phyloP scores from a whole-genome alignment of 768 basidiomycete species.

The Scleroderma citrinum region DNA sequence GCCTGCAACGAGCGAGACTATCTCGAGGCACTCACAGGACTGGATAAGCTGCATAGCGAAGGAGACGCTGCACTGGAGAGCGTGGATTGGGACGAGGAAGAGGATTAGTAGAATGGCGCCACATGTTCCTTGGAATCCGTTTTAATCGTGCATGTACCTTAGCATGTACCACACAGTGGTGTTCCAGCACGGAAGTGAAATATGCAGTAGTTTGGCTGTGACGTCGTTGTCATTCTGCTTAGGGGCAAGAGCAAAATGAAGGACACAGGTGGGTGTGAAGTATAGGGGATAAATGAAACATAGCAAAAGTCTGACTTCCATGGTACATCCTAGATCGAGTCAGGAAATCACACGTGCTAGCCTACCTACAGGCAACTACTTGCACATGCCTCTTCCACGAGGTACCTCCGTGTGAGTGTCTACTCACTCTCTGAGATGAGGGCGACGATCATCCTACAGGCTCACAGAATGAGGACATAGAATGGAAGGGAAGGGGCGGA shows the following conservation, averaged over 20 bases:
- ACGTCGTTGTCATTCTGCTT: too few relatives aligned
- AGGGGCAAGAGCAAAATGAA: background rate
- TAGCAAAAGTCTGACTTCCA: background rate
- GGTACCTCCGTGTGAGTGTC: background rate
- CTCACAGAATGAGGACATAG: background rate
- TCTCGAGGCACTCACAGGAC: slow-evolving; percentile 68
- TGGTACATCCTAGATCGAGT: too few relatives aligned
- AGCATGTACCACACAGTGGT: too few relatives aligned
- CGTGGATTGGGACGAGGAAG: slow-evolving; percentile 75
- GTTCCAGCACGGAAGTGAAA: too few relatives aligned
- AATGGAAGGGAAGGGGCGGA: background rate
- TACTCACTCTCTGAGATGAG: slow-evolving; percentile 76
- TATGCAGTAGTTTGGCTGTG: too few relatives aligned
- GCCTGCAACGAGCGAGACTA: slow-evolving; percentile 82
- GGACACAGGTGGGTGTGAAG: background rate
- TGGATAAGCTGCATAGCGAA: slow-evolving; percentile 72
- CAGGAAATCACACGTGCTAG: background rate
- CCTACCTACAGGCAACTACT: background rate
- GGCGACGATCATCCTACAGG: slow-evolving; percentile 74
- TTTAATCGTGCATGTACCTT: background rate
- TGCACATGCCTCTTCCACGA: background rate
- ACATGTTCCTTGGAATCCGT: too few relatives aligned
- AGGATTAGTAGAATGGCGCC: slow-evolving; percentile 13
- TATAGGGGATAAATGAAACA: background rate
- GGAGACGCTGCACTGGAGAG: slow-evolving; percentile 65